Evolutionary conservation across 257 asterid species (phyloP).

Genomic region (Sherardia arvensis): DNA sequence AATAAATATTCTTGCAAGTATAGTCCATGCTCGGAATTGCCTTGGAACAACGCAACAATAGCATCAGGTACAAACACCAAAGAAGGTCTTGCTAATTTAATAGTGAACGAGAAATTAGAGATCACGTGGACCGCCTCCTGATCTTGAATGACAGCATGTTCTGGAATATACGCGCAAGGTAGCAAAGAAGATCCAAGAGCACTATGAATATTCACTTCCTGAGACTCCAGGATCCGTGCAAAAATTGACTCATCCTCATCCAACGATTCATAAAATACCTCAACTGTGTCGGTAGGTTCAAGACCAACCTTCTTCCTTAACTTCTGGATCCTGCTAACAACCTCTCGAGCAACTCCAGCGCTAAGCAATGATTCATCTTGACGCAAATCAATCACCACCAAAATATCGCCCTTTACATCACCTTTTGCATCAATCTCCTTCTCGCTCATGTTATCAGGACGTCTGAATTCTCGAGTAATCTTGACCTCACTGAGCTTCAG

Average conservation of each 20-base stretch:
- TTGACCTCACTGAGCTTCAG: conserved; percentile 71
- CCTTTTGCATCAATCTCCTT: conserved; percentile 88
- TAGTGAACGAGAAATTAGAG: conserved; percentile 46
- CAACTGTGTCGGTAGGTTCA: conserved; percentile 79
- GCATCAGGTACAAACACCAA: too few species aligned
- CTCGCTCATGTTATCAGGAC: conserved; percentile 18
- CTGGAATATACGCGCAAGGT: conserved; percentile 34
- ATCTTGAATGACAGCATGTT: conserved; percentile 51
- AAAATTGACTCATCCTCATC: conserved; percentile 36
- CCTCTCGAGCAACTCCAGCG: conserved; percentile 93
- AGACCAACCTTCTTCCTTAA: conserved; percentile 80
- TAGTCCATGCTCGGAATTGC: too few species aligned
- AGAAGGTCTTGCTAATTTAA: conserved; percentile 54
- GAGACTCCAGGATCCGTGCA: conserved; percentile 45
- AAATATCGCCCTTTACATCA: conserved; percentile 70
- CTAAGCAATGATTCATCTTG: conserved; percentile 59
- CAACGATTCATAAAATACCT: conserved; percentile 64
- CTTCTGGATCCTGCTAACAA: conserved; percentile 85
- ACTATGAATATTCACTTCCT: conserved; percentile 41
- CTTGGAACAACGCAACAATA: too few species aligned
- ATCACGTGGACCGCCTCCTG: conserved; percentile 63
- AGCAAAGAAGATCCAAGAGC: conserved; percentile 68
- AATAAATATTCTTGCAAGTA: too few species aligned
- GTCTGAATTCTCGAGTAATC: conserved; percentile 9
- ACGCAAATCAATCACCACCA: conserved; percentile 75